Percentiles rank a stretch among this genome's conserved stretches.
phyloP scores from a whole-genome alignment of 1,284 basidiomycete species.

The Ceratobasidium sp. region DNA sequence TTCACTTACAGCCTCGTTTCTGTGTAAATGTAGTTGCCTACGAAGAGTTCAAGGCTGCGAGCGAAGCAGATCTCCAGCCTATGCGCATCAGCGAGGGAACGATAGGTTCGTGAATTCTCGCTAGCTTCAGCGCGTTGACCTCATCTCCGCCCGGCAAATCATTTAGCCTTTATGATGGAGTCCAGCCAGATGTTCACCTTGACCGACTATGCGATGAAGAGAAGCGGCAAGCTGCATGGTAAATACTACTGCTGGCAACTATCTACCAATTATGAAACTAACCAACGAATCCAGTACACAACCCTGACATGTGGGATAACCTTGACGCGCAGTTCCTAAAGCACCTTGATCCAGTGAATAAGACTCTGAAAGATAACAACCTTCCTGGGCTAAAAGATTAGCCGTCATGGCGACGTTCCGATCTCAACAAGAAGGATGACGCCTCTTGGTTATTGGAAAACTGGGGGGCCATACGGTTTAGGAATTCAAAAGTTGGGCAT shows the following conservation, averaged over 20 bases:
- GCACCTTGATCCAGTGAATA: conserved; percentile 63
- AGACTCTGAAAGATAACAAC: conserved; percentile 58
- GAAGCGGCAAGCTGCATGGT: conserved; percentile 65
- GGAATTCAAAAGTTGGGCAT: neutral
- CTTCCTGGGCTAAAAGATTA: conserved; percentile 48
- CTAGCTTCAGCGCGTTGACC: neutral
- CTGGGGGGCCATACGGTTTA: neutral
- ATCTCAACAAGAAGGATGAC: neutral
- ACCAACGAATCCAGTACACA: conserved; percentile 53
- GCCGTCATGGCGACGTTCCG: conserved; percentile 2
- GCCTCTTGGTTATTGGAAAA: neutral
- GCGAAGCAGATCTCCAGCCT: conserved; percentile 60
- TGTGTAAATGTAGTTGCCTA: conserved; percentile 59
- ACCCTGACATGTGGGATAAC: conserved; percentile 68
- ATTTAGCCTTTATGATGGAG: conserved; percentile 69
- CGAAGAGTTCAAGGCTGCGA: conserved; percentile 63
- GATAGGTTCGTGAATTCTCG: conserved; percentile 54
- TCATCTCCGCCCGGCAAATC: neutral
- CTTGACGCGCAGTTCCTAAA: conserved; percentile 65
- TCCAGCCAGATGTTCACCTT: conserved; percentile 67
- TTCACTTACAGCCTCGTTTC: neutral
- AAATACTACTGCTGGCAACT: conserved; percentile 41
- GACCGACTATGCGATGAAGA: conserved; percentile 67
- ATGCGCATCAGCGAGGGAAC: conserved; percentile 61
- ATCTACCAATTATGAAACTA: neutral